A percentile compares a stretch with the other conserved stretches of the same genome.
phyloP scores from a whole-genome alignment of 345 rosid species.

The Fremontodendron californicum region DNA sequence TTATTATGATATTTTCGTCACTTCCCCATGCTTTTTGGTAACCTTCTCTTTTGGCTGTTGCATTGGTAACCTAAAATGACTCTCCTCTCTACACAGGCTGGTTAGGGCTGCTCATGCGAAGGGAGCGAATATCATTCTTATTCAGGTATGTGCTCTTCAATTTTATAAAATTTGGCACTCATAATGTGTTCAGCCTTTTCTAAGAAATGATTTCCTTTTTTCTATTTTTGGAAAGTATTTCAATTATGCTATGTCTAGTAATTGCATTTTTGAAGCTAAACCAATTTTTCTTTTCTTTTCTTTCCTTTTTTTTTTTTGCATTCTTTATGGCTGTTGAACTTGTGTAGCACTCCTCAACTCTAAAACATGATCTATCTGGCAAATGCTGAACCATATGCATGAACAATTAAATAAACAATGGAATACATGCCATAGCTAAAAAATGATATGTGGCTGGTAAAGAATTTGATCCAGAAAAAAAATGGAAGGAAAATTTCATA shows the following conservation, averaged over 20 bases:
- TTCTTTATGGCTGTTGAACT: background rate
- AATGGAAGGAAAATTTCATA: background rate
- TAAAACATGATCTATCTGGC: background rate
- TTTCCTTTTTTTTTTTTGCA: background rate
- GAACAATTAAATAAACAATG: background rate
- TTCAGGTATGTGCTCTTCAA: conserved; percentile 51
- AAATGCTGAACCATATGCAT: background rate
- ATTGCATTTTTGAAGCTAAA: background rate
- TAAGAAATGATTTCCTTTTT: background rate
- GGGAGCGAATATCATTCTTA: conserved; percentile 84
- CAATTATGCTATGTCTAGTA: background rate
- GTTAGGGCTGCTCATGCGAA: conserved; percentile 65
- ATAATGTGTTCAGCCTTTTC: background rate
- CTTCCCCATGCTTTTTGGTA: conserved; percentile 1
- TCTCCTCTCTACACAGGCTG: conserved; percentile 42
- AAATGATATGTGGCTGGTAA: background rate
- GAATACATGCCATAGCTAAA: background rate
- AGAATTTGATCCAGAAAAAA: background rate
- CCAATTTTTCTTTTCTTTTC: background rate
- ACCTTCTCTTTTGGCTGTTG: conserved; percentile 1
- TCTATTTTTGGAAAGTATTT: background rate
- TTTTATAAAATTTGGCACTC: background rate
- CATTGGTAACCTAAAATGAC: background rate
- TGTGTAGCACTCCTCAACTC: background rate
- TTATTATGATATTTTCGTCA: background rate